phyloP scores from a whole-genome alignment of 306 rosid species.

The Trifolium repens region DNA sequence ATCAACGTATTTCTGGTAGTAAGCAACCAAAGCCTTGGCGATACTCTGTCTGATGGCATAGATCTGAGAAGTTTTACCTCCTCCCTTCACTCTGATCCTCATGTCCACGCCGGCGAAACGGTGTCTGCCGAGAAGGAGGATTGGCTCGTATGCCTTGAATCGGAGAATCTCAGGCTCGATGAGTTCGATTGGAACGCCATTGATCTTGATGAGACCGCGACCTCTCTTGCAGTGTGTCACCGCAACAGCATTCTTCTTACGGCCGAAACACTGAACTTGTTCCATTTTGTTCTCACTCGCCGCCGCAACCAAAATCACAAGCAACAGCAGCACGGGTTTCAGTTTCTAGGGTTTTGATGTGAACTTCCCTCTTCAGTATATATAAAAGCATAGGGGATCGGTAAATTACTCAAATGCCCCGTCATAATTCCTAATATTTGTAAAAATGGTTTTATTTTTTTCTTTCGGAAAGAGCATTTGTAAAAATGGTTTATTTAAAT shows the following conservation, averaged over 20 bases:
- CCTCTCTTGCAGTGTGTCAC: conserved; percentile 89
- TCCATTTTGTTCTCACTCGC: conserved; percentile 19
- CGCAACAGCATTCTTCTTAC: conserved; percentile 88
- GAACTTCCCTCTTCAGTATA: no score
- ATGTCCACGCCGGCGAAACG: conserved; percentile 77
- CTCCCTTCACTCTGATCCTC: conserved; percentile 81
- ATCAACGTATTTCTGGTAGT: conserved; percentile 81
- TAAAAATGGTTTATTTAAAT: no score
- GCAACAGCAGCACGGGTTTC: no score
- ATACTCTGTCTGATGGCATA: conserved; percentile 88
- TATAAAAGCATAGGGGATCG: no score
- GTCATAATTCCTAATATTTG: no score
- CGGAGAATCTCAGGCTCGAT: conserved; percentile 86
- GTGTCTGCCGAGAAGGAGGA: conserved; percentile 74
- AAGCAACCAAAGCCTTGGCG: conserved; percentile 78
- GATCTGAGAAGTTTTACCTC: conserved; percentile 84
- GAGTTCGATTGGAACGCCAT: conserved; percentile 78
- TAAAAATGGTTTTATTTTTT: no score
- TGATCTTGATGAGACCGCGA: conserved; percentile 76
- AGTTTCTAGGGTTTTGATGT: no score
- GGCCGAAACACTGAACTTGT: conserved; percentile 82
- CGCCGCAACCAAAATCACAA: no score
- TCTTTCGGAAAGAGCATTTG: no score
- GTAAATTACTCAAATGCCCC: no score
- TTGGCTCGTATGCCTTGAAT: conserved; percentile 83